Percentiles rank a stretch among this genome's conserved stretches.
These are phyloP conservation scores for Rutidosis leptorrhynchoides DNA, from an alignment of 129 eudicot species.

Conservation along the genomic window DNA sequence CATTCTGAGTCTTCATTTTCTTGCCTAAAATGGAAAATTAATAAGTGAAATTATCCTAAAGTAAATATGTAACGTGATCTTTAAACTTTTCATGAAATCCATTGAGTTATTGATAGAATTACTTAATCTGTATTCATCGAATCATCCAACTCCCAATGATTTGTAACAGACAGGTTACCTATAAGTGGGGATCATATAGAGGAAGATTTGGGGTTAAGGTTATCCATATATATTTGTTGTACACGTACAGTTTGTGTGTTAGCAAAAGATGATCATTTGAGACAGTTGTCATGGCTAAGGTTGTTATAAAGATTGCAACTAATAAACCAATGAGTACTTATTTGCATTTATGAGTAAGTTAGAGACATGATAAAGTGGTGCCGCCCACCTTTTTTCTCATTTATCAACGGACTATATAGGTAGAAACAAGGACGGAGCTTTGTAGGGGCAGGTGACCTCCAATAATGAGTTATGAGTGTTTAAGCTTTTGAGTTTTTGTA, in stretches of 20 bases:
- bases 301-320: constrained; percentile 13
- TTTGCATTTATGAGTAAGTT: neutral
- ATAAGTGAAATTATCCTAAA: too few species aligned
- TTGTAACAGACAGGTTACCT: neutral
- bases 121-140: too few species aligned
- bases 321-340: neutral
- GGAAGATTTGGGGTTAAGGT: neutral
- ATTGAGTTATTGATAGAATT: neutral
- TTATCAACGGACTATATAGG: too few species aligned
- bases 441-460: too few species aligned
- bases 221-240: neutral
- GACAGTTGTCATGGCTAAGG: neutral
- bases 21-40: too few species aligned
- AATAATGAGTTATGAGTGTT: too few species aligned
- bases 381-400: too few species aligned
- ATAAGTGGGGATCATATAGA: neutral
- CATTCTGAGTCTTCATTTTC: too few species aligned
- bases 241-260: neutral
- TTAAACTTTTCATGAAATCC: neutral
- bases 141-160: neutral
- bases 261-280: neutral
- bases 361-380: too few species aligned
- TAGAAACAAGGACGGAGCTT: too few species aligned
- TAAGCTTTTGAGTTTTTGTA: too few species aligned
- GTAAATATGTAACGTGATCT: neutral